Percentiles rank a stretch among this genome's conserved stretches.
phyloP scores from a whole-genome alignment of 2,329 filamentous ascomycete genomes.

The Alternaria triticina region DNA sequence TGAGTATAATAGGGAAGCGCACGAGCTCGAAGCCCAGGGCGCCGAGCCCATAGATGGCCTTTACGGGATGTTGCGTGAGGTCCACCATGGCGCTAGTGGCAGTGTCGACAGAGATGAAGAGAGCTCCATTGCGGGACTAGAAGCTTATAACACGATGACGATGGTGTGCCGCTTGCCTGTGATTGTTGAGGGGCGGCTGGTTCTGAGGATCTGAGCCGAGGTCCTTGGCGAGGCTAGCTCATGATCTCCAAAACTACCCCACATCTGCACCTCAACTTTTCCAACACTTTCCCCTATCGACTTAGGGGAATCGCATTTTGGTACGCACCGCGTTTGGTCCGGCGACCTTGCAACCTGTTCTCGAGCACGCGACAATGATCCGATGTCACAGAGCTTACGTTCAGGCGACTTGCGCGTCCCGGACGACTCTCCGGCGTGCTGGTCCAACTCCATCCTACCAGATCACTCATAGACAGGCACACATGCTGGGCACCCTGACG shows the following conservation, averaged over 20 bases:
- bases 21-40: constrained; percentile 44
- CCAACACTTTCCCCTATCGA: neutral
- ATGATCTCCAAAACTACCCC: neutral
- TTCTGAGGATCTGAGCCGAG: neutral
- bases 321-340: neutral
- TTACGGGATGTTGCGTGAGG: constrained; percentile 48
- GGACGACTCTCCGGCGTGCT: neutral
- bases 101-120: neutral
- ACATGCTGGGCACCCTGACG: too few species aligned
- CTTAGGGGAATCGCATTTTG: neutral
- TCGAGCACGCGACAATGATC: neutral
- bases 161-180: neutral
- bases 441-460: too few species aligned
- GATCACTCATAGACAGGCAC: too few species aligned
- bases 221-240: neutral
- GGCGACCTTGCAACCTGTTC: neutral
- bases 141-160: neutral
- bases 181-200: neutral
- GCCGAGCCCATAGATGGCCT: constrained; percentile 47
- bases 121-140: neutral
- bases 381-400: neutral
- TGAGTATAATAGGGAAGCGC: constrained; percentile 49
- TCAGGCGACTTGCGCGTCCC: neutral
- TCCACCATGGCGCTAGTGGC: constrained; percentile 12
- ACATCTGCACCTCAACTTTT: neutral